Percentiles rank a stretch among this genome's conserved stretches.
Evolutionary conservation across 2,329 filamentous ascomycete species (phyloP).

Genomic region (Aspergillus sp.): DNA sequence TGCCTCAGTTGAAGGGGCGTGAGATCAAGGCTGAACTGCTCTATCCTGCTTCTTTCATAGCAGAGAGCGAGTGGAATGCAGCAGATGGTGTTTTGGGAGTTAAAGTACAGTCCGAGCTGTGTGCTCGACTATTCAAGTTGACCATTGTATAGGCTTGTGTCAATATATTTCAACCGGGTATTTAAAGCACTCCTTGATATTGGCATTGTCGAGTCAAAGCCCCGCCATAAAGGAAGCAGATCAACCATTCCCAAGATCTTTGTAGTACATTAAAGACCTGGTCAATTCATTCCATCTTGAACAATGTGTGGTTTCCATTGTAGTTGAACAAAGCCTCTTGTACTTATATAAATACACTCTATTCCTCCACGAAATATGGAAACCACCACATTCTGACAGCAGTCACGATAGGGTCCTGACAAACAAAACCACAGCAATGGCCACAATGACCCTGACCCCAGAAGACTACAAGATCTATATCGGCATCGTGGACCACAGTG

Average conservation of each 20-base stretch:
- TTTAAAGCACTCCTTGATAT: background rate
- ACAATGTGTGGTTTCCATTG: too few species aligned
- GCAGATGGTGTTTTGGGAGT: slow-evolving; percentile 1
- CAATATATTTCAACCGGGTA: background rate
- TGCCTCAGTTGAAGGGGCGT: background rate
- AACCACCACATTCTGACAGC: background rate
- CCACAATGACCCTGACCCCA: background rate
- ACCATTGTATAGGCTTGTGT: background rate
- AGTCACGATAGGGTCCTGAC: background rate
- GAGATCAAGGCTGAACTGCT: slow-evolving; percentile 1
- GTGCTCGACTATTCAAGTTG: slow-evolving; percentile 13
- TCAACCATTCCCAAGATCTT: too few species aligned
- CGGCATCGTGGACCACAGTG: background rate
- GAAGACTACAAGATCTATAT: background rate
- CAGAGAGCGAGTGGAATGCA: slow-evolving; percentile 1
- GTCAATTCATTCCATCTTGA: too few species aligned
- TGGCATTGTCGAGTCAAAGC: background rate
- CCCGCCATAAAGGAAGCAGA: background rate
- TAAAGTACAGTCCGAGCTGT: background rate
- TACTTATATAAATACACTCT: background rate
- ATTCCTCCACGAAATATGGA: background rate
- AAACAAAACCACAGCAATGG: background rate
- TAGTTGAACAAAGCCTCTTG: too few species aligned
- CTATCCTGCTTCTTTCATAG: slow-evolving; percentile 11
- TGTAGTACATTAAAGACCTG: too few species aligned